Evolutionary conservation across 768 basidiomycete species (phyloP), one percentile per base, ranked within the genome.

Genomic region (Leccinum uliginosum): DNA sequence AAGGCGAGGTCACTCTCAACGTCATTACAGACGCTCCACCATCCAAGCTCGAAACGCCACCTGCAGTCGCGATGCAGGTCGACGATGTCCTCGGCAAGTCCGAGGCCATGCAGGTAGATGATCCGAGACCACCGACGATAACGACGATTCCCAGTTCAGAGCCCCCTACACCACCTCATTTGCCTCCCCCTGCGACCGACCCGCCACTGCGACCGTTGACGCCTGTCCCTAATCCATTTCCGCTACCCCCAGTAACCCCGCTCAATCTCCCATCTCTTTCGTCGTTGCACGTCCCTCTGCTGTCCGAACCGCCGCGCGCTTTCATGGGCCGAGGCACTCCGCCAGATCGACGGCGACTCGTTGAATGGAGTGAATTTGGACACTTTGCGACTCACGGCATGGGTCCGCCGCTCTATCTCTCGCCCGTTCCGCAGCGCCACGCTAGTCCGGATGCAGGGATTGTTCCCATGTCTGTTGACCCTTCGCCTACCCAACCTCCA

Each of bases 301-400:
- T 71, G 7, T 71, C 70, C 12, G 70, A 71, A 44, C 70, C 69
- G 1, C 66, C 67, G 1, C 70, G 71, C 26, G 70, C 71, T 3
- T 71, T 72, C 34, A 71, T 71, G 70, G 70, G 70, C 19, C 71
- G 70, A 3, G 70, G 70, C 11, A 71, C 70, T 0, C 70, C 70
- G 3, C 70, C 70, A 7, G 71, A 71, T 19, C 64, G 66, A 45
- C 63, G 56, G 15, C 64, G 70, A n/a, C 54, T 70, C 11, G 44
- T 59, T 9, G 70, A 73, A 53, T 71, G 70, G 70, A 69, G 70
- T 7, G 57, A 58, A 1, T 68, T 60, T 12, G 62, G 45, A 19
- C 61, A 62, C 7, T 63, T 62, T 50, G 51, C 58, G 3, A 10
- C 57, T 6, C 56, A 59, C 26, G 65, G 62, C 34, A 62, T 67